phyloP scores from a whole-genome alignment of 2,329 filamentous ascomycete species.

The Penicillium sp. region DNA sequence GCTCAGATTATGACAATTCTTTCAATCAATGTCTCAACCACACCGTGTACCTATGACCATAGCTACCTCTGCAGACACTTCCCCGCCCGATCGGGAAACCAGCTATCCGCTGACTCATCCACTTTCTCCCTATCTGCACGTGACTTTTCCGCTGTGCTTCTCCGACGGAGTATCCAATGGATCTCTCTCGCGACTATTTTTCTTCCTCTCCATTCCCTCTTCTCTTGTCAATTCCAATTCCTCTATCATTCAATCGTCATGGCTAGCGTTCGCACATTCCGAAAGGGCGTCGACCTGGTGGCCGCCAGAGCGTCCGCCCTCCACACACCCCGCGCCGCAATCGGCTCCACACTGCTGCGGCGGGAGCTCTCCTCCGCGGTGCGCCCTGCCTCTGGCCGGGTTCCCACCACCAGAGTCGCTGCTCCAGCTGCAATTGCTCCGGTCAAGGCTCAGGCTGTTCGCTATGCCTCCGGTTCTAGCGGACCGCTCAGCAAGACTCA shows the following conservation, averaged over 20 bases:
- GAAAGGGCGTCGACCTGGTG: slow-evolving; percentile 36
- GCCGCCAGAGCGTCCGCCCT: slow-evolving; percentile 30
- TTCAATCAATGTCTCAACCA: too few species aligned
- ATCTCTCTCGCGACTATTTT: slow-evolving; percentile 15
- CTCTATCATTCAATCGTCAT: slow-evolving; percentile 26
- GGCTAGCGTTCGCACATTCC: slow-evolving; percentile 35
- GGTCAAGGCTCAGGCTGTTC: slow-evolving; percentile 21
- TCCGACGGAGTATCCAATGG: slow-evolving; percentile 19
- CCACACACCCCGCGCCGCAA: slow-evolving; percentile 32
- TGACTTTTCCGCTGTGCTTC: slow-evolving; percentile 41
- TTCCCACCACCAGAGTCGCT: slow-evolving; percentile 15
- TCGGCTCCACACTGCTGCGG: slow-evolving; percentile 35
- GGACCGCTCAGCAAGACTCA: slow-evolving; percentile 59
- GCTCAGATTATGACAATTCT: too few species aligned
- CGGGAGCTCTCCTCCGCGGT: slow-evolving; percentile 34
- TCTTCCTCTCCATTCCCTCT: slow-evolving; percentile 16
- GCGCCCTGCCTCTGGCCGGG: slow-evolving; percentile 25
- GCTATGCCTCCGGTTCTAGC: slow-evolving; percentile 39
- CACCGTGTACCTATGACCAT: too few species aligned
- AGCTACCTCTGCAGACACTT: background rate
- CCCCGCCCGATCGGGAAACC: slow-evolving; percentile 13
- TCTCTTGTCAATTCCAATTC: slow-evolving; percentile 13
- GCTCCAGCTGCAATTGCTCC: slow-evolving; percentile 17
- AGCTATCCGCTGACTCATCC: slow-evolving; percentile 21
- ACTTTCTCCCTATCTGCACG: slow-evolving; percentile 40